phyloP scores from a whole-genome alignment of 1,284 basidiomycete species.

The Phellinidium pouzarii region DNA sequence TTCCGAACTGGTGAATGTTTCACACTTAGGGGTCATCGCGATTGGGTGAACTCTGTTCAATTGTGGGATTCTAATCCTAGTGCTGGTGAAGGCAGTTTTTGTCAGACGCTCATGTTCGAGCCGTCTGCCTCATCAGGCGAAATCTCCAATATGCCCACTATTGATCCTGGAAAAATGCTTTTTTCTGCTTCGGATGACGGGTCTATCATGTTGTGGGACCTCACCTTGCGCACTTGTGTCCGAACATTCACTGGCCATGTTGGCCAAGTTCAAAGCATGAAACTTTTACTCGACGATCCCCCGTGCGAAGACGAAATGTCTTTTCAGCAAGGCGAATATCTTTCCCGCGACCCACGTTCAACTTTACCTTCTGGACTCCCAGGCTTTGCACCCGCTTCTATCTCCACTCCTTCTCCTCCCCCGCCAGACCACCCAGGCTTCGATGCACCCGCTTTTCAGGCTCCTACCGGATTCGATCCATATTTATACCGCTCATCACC shows the following conservation, averaged over 20 bases:
- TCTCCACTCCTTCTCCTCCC: constrained; percentile 19
- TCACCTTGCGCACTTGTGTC: constrained; percentile 75
- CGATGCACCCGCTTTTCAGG: constrained; percentile 18
- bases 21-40: constrained; percentile 85
- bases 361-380: constrained; percentile 21
- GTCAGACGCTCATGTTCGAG: constrained; percentile 31
- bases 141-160: constrained; percentile 36
- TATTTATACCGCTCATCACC: constrained; percentile 19
- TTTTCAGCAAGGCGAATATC: neutral
- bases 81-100: constrained; percentile 21
- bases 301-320: constrained; percentile 28
- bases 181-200: constrained; percentile 97
- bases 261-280: constrained; percentile 91
- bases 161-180: constrained; percentile 85
- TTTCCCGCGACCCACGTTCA: constrained; percentile 18
- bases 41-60: constrained; percentile 96
- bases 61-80: constrained; percentile 77
- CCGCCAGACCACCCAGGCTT: constrained; percentile 22
- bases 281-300: constrained; percentile 62
- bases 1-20: constrained; percentile 89
- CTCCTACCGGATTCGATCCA: constrained; percentile 22
- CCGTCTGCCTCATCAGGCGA: constrained; percentile 25
- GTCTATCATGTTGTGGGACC: constrained; percentile 92
- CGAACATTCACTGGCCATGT: constrained; percentile 87
- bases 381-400: constrained; percentile 22